Conservation (phyloP, 495 filamentous ascomycete species). For the Neurospora sp. region DNA sequence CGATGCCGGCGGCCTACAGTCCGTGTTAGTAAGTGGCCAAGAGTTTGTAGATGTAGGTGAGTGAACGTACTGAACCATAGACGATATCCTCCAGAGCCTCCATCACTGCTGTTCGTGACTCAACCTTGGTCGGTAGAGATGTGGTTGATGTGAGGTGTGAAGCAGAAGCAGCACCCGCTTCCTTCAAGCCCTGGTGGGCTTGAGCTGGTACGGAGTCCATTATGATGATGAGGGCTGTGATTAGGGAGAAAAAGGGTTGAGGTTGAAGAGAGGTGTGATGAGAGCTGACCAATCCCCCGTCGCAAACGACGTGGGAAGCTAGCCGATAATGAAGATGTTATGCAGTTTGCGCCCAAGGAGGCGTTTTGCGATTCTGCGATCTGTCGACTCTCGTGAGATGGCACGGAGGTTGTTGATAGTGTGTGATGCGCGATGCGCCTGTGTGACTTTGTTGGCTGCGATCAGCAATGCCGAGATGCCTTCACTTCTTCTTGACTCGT, state of each 20-base stretch:
- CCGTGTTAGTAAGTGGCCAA: constrained; percentile 8
- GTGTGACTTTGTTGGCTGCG: neutral
- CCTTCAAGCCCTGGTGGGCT: constrained; percentile 4
- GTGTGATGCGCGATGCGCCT: neutral
- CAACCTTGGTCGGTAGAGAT: constrained; percentile 5
- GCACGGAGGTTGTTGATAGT: neutral
- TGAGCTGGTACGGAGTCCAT: constrained; percentile 6
- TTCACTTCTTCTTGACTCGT: neutral
- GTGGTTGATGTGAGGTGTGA: constrained; percentile 4
- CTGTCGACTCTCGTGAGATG: neutral
- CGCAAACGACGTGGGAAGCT: neutral
- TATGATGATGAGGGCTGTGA: neutral
- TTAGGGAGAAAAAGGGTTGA: neutral
- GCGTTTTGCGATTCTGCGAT: neutral
- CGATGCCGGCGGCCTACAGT: constrained; percentile 68
- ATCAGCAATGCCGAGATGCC: neutral
- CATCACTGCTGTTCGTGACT: constrained; percentile 37
- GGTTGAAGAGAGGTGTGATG: neutral
- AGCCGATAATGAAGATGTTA: neutral
- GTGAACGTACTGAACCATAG: constrained; percentile 67
- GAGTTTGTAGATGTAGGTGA: neutral
- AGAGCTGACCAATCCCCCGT: constrained; percentile 2
- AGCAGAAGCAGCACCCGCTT: neutral
- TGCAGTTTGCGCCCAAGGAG: neutral
- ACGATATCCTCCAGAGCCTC: constrained; percentile 71